These are phyloP conservation scores for Saccharomyces jurei DNA, from an alignment of 805 yeast species.

Conservation along the genomic window DNA sequence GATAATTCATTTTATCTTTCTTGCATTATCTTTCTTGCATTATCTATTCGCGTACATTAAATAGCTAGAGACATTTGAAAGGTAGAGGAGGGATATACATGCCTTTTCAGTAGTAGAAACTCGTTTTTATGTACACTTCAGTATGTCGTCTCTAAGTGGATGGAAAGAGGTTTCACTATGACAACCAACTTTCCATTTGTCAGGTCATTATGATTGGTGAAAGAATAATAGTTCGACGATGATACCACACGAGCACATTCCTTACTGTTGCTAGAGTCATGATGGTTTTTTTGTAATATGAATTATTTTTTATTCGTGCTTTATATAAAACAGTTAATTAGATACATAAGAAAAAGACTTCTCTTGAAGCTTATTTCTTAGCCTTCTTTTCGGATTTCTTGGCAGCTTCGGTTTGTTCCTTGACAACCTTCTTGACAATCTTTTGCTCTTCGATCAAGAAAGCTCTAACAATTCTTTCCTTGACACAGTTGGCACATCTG, in stretches of 20 bases:
- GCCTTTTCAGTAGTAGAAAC: too few species aligned
- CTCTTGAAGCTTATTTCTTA: slow-evolving; percentile 20
- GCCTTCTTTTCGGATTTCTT: slow-evolving; percentile 45
- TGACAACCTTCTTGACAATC: slow-evolving; percentile 98
- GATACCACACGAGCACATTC: background rate
- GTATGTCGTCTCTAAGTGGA: too few species aligned
- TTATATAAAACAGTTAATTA: background rate
- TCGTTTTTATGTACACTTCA: too few species aligned
- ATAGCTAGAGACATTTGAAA: too few species aligned
- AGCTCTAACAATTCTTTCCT: slow-evolving; percentile 98
- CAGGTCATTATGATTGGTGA: too few species aligned
- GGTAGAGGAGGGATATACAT: too few species aligned
- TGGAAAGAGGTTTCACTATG: too few species aligned
- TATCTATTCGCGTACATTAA: too few species aligned
- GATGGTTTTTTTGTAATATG: background rate
- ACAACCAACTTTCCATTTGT: too few species aligned
- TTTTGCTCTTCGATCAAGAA: slow-evolving; percentile 99
- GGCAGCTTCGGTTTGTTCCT: slow-evolving; percentile 90
- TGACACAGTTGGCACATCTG: slow-evolving; percentile 96
- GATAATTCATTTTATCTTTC: too few species aligned
- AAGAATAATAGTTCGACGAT: background rate
- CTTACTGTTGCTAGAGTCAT: background rate
- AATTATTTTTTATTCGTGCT: background rate
- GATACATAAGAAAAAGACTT: background rate
- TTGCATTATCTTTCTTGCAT: too few species aligned